Percentiles rank a stretch among this genome's conserved stretches.
Evolutionary conservation across 2,329 filamentous ascomycete species (phyloP).

Genomic region (Rugonectria rugulosa): DNA sequence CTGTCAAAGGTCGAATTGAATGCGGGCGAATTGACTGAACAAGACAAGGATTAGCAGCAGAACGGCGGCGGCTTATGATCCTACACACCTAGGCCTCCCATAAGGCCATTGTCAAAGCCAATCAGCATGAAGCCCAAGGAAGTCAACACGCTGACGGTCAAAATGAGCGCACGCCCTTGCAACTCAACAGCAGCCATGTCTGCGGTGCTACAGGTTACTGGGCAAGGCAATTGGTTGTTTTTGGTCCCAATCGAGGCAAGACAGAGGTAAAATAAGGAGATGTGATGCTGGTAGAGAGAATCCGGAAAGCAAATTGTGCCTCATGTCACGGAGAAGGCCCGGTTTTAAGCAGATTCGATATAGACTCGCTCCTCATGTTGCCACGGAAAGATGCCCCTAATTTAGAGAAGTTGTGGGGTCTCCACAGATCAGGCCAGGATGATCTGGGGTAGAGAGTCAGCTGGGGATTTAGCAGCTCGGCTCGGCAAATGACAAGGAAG

Average conservation of each 20-base stretch:
- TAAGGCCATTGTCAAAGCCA: slow-evolving; percentile 55
- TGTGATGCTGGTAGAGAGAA: not conserved
- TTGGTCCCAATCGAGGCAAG: not conserved
- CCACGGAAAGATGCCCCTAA: not conserved
- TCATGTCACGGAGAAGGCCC: slow-evolving; percentile 1
- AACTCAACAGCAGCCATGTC: slow-evolving; percentile 21
- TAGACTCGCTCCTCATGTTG: not conserved
- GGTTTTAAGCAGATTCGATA: not conserved
- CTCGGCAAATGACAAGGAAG: slow-evolving; percentile 1
- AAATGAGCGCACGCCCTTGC: slow-evolving; percentile 48
- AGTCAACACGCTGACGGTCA: slow-evolving; percentile 52
- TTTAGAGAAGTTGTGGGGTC: slow-evolving; percentile 1
- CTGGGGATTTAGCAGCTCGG: slow-evolving; percentile 10
- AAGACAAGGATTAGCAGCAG: slow-evolving; percentile 21
- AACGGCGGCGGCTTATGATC: no score
- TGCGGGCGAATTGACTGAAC: slow-evolving; percentile 46
- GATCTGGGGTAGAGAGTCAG: slow-evolving; percentile 14
- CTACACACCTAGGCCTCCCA: slow-evolving; percentile 46
- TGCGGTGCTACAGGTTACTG: not conserved
- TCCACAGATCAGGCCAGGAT: slow-evolving; percentile 18
- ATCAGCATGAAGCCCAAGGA: slow-evolving; percentile 58
- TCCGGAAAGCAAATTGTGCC: not conserved
- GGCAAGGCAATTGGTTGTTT: not conserved
- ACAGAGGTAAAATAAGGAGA: not conserved
- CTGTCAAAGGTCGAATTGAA: slow-evolving; percentile 51